phyloP scores from a whole-genome alignment of 352 stramenopile genomes.

The Phytopythium chamaehyphon region DNA sequence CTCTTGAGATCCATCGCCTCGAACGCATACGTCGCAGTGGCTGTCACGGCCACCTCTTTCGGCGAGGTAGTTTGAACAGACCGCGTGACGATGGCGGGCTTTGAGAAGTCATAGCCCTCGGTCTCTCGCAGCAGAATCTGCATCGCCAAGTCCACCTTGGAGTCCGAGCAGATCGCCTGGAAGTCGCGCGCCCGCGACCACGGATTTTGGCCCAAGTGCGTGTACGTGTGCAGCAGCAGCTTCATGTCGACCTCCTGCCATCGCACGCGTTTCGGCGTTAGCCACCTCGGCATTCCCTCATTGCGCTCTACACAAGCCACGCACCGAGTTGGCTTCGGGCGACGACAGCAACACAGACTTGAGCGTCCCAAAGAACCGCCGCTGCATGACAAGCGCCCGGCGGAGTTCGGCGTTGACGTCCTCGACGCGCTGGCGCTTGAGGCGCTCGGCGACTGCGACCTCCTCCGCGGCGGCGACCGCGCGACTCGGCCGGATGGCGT shows the following conservation, averaged over 20 bases:
- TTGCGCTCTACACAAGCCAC: background rate
- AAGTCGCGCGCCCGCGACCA: slow-evolving; percentile 20
- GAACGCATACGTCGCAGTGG: slow-evolving; percentile 44
- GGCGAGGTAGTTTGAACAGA: slow-evolving; percentile 13
- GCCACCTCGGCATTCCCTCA: background rate
- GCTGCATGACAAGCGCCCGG: slow-evolving; percentile 40
- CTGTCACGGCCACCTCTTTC: slow-evolving; percentile 40
- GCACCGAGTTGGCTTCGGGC: slow-evolving; percentile 14
- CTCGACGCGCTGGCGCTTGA: slow-evolving; percentile 28
- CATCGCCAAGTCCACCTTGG: slow-evolving; percentile 28
- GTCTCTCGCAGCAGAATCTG: slow-evolving; percentile 48
- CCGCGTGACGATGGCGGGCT: slow-evolving; percentile 33
- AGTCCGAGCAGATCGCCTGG: slow-evolving; percentile 16
- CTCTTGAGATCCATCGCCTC: slow-evolving; percentile 36
- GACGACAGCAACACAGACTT: slow-evolving; percentile 26
- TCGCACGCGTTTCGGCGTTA: background rate
- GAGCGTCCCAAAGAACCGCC: slow-evolving; percentile 37
- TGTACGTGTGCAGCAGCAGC: slow-evolving; percentile 53
- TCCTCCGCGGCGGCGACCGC: slow-evolving; percentile 28
- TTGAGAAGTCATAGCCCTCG: slow-evolving; percentile 22
- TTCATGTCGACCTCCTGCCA: slow-evolving; percentile 39
- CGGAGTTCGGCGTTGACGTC: slow-evolving; percentile 49
- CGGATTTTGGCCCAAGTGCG: slow-evolving; percentile 24
- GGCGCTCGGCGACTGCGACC: slow-evolving; percentile 19
- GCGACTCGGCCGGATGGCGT: slow-evolving; percentile 16